Evolutionary conservation across 768 basidiomycete genomes (phyloP).

Genomic region (Gloeostereum incarnatum): DNA sequence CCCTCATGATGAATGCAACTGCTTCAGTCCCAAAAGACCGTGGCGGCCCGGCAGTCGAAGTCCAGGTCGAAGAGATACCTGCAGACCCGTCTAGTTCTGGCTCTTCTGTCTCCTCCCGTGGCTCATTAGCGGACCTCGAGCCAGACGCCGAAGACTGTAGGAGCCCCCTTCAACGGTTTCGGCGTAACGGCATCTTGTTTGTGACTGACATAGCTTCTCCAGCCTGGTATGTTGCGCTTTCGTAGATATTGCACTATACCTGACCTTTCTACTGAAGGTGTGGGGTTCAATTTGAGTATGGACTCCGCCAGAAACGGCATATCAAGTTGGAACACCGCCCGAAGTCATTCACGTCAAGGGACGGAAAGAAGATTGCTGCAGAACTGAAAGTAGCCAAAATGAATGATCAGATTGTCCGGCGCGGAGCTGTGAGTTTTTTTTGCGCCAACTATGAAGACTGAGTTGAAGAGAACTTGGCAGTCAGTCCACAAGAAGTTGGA

Average conservation of each 20-base stretch:
- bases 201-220: conserved; percentile 58
- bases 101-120: too few relatives aligned
- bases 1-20: neutral
- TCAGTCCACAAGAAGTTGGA: conserved; percentile 74
- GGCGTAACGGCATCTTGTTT: conserved; percentile 35
- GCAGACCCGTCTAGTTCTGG: too few relatives aligned
- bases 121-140: too few relatives aligned
- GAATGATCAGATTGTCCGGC: conserved; percentile 45
- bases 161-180: conserved; percentile 34
- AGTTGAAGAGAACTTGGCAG: conserved; percentile 20
- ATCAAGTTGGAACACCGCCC: conserved; percentile 43
- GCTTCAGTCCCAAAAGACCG: conserved; percentile 4
- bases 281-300: conserved; percentile 73
- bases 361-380: conserved; percentile 54
- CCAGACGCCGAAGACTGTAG: neutral
- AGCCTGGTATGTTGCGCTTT: conserved; percentile 37
- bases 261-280: conserved; percentile 39
- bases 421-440: conserved; percentile 40
- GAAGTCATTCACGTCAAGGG: conserved; percentile 39
- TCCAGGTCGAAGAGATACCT: conserved; percentile 26
- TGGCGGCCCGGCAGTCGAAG: conserved; percentile 22
- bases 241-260: neutral
- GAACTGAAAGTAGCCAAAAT: conserved; percentile 36
- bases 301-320: conserved; percentile 48
- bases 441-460: neutral